Evolutionary conservation across 2,329 filamentous ascomycete species (phyloP).

Genomic region (Aspergillus unguis): DNA sequence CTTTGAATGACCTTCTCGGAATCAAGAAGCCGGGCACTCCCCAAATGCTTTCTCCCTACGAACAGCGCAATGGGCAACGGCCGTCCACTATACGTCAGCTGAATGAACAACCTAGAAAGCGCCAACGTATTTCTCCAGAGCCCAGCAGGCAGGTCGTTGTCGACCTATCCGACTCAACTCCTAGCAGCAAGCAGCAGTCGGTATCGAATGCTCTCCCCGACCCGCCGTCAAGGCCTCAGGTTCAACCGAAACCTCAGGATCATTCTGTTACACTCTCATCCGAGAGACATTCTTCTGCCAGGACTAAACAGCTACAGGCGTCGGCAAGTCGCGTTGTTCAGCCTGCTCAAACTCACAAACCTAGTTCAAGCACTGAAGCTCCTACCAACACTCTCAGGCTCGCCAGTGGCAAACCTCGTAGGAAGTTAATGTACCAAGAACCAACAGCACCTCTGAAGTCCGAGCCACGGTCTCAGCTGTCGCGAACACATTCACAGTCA

Average conservation of each 20-base stretch:
- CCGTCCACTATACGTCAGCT: conserved; percentile 12
- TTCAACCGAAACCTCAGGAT: too few species aligned
- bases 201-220: background rate
- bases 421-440: conserved; percentile 44
- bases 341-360: conserved; percentile 5
- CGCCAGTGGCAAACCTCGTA: conserved; percentile 35
- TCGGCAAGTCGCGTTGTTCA: background rate
- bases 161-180: conserved; percentile 22
- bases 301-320: background rate
- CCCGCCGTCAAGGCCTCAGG: background rate
- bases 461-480: conserved; percentile 2
- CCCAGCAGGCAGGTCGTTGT: conserved; percentile 17
- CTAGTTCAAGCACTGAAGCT: conserved; percentile 6
- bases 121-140: conserved; percentile 24
- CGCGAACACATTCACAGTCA: conserved; percentile 24
- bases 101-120: conserved; percentile 33
- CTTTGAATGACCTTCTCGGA: conserved; percentile 63
- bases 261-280: too few species aligned
- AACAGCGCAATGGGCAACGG: conserved; percentile 34
- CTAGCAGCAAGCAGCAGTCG: background rate
- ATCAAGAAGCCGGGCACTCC: conserved; percentile 62
- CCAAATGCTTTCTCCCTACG: conserved; percentile 66
- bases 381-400: conserved; percentile 32
- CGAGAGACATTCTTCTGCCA: background rate
- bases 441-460: conserved; percentile 24